phyloP scores from a whole-genome alignment of 2,329 filamentous ascomycete genomes.

The Fusarium lyarnte region DNA sequence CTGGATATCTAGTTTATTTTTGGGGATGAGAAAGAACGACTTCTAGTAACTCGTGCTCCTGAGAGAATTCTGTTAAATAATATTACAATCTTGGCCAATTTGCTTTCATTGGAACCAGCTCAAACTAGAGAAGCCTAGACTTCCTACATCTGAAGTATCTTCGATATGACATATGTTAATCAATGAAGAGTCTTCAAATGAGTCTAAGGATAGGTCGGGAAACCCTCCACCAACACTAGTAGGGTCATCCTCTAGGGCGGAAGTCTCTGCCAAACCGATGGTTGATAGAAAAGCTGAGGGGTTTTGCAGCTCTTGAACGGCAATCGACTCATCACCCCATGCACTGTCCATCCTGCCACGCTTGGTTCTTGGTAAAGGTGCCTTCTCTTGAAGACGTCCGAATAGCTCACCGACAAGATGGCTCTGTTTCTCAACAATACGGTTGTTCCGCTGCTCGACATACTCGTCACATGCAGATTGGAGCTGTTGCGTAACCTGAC shows the following conservation, averaged over 20 bases:
- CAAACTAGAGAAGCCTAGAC: not conserved
- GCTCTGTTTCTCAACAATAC: not conserved
- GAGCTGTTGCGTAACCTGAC: not conserved
- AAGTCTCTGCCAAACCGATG: too few relatives aligned
- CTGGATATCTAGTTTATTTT: not conserved
- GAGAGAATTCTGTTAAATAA: not conserved
- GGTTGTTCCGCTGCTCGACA: not conserved
- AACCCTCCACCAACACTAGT: not conserved
- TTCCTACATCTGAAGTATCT: not conserved
- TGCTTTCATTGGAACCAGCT: not conserved
- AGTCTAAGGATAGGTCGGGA: not conserved
- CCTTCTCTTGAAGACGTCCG: not conserved
- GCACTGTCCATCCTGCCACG: rapidly evolving
- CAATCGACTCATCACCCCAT: not conserved
- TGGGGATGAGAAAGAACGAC: too few relatives aligned
- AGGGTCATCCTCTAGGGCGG: not conserved
- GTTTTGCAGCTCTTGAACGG: rapidly evolving
- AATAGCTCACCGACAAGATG: not conserved
- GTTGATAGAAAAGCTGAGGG: not conserved
- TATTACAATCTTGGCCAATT: not conserved
- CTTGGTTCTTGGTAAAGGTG: not conserved
- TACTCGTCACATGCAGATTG: not conserved
- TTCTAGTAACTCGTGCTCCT: too few relatives aligned
- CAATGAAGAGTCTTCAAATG: not conserved
- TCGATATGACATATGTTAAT: not conserved